Base-by-base conservation (phyloP, 257 asterid species). In the Primulina eburnea region DNA sequence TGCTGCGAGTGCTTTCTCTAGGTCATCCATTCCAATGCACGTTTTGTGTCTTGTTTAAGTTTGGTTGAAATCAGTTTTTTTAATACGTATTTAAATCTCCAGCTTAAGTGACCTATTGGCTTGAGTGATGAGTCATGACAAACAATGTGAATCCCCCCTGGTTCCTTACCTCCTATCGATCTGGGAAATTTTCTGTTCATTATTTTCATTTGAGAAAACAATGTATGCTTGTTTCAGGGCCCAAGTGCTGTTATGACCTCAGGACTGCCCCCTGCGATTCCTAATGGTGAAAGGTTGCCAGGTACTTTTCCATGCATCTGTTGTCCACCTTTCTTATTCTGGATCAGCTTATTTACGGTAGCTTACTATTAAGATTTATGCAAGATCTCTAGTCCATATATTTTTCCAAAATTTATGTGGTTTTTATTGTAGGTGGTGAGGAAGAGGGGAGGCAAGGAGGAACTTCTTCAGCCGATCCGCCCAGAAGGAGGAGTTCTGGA, bases 381-480 rank as follows among this genome's bases (percentile, higher is more conserved):
- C 3, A 47, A 14, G 30, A 28, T 28, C 30, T 28, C 30, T 28
- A 28, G 30, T 28, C 30, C 30, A 28, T 28, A 28, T 28, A 28
- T 28, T 28, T 1, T 28, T 28, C 30, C 1, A 28, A 28, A 28
- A 28, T 28, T 28, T 21, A 16, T 55, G 61, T 62, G 65, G 64
- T 62, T 58, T 62, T 55, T 70, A 68, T 73, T 61, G 69, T 75
- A 66, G 78, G 83, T 82, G 97, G 88, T 57, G 98, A 90, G 35
- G 96, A 80, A 74, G 96, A 87, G 62, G 90, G 83, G 57, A 87
- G 96, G 80, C 93, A 71, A 77, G 88, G 69, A 76, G 95, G 87
- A 58, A 80, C 84, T 57, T 75, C 92, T 61, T 88, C 90, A 67
- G 85, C 82, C 9, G 97, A 92, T 83, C 92, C 94, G 57, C 66